phyloP scores from a whole-genome alignment of 495 filamentous ascomycete species.

The Elaphomyces granulatus region DNA sequence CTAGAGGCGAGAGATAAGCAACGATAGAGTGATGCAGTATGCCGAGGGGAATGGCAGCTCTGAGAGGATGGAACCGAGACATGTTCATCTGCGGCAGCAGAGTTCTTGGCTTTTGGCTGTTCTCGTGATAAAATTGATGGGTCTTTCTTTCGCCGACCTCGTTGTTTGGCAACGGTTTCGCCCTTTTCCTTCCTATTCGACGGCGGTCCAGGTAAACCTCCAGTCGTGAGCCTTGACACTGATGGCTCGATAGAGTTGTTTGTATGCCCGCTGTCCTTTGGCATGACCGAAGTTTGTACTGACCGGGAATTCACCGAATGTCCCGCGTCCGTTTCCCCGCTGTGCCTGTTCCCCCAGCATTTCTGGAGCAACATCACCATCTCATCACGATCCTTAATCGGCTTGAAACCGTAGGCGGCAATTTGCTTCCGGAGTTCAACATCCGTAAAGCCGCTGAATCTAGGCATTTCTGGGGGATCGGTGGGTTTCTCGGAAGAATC shows the following conservation, averaged over 20 bases:
- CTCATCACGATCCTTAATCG: conserved; percentile 49
- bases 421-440: conserved; percentile 48
- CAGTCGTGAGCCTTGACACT: neutral
- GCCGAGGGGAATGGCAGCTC: no score
- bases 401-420: conserved; percentile 57
- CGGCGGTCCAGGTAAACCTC: neutral
- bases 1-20: no score
- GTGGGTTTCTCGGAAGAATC: conserved; percentile 1
- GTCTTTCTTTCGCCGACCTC: neutral
- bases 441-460: conserved; percentile 50
- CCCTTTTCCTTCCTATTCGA: neutral
- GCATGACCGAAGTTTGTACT: neutral
- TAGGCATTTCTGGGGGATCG: conserved; percentile 32
- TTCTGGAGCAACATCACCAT: conserved; percentile 60
- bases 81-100: neutral
- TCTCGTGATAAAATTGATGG: neutral
- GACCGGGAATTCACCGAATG: neutral
- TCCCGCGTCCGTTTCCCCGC: conserved; percentile 1
- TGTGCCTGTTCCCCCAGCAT: conserved; percentile 50
- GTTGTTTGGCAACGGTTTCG: neutral
- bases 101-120: neutral
- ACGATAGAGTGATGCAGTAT: neutral
- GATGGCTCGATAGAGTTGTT: neutral
- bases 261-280: neutral
- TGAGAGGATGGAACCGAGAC: no score